Evolutionary conservation across 2,329 filamentous ascomycete species (phyloP), one percentile per base, ranked within the genome.

Genomic region (Fusarium kyushuense): DNA sequence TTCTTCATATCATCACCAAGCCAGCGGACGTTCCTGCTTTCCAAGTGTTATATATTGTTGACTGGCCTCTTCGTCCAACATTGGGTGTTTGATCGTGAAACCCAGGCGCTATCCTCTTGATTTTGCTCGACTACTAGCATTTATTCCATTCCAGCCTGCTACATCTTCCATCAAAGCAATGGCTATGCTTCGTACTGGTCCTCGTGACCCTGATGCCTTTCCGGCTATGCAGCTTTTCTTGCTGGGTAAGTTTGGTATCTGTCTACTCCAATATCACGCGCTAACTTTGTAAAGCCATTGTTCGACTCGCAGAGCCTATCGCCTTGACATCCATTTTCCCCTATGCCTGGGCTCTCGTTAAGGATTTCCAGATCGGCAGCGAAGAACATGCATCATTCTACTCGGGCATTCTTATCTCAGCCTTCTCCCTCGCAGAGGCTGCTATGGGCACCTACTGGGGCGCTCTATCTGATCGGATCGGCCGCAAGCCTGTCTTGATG

Each of bases 261-360:
- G n/a, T 13, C 21, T 23, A 2, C 87, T 97, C 96, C 82, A 75
- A 87, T 81, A 36, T 41, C 9, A 40, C 4, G 19, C 47, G 56
- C 45, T 48, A 25, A 49, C 41, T 43, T 21, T 12, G 13, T n/a
- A 35, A 40, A 97, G 94, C 93, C 78, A 93, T 97, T 84, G 94
- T 96, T 76, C 93, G 94, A 67, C 88, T 97, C 71, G 92, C 94
- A 54, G 94, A 97, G 79, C 94, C 94, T 23, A 95, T 97, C 73
- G 94, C 94, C 51, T 87, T 97, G 68, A 97, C 94, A 2, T 96
- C 92, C 75, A 96, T 97, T 79, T 96, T 95, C 74, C 94, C 94
- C 21, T 97, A 97, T 79, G 92, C 92, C 63, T 96, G 92, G 91
- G 87, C 91, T 63, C 89, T 95, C 71, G 90, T 95, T 70, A 92